Evolutionary conservation across 2,329 filamentous ascomycete species (phyloP).

Genomic region (Cytospora mali): DNA sequence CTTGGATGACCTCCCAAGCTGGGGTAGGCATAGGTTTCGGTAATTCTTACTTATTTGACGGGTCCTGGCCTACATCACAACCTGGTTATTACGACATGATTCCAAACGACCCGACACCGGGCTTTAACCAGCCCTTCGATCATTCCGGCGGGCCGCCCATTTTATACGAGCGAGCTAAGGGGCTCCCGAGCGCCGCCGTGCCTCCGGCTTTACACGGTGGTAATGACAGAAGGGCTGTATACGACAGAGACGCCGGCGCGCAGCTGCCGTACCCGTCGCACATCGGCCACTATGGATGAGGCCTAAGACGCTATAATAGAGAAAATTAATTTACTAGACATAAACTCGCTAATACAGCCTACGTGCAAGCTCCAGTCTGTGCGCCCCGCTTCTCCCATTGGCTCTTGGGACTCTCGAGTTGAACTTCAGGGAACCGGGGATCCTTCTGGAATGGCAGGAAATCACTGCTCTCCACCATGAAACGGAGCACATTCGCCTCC

Average conservation of each 20-base stretch:
- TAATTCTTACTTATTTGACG: not conserved
- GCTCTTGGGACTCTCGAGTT: conserved; percentile 2
- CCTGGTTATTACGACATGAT: not conserved
- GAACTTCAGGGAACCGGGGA: conserved; percentile 4
- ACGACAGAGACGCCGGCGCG: not conserved
- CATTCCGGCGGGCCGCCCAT: not conserved
- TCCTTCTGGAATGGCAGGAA: conserved; percentile 2
- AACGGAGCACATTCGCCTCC: conserved; percentile 8
- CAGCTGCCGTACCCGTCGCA: not conserved
- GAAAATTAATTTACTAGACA: not conserved
- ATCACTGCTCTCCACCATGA: conserved; percentile 8
- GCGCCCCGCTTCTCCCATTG: conserved; percentile 19
- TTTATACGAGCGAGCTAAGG: conserved; percentile 8
- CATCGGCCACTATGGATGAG: not conserved
- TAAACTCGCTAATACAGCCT: not conserved
- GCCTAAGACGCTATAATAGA: not conserved
- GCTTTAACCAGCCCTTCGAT: not conserved
- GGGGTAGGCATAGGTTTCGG: conserved; percentile 7
- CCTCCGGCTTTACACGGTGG: not conserved
- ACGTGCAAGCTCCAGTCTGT: not conserved
- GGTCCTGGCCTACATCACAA: not conserved
- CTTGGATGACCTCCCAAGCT: not conserved
- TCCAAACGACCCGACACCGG: not conserved
- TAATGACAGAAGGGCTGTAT: not conserved
- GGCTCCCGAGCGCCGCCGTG: not conserved